A percentile compares a stretch with the other conserved stretches of the same genome.
These are phyloP conservation scores for Colletotrichum gigasporum DNA, from an alignment of 2,329 filamentous ascomycete genomes.

Conservation along the genomic window DNA sequence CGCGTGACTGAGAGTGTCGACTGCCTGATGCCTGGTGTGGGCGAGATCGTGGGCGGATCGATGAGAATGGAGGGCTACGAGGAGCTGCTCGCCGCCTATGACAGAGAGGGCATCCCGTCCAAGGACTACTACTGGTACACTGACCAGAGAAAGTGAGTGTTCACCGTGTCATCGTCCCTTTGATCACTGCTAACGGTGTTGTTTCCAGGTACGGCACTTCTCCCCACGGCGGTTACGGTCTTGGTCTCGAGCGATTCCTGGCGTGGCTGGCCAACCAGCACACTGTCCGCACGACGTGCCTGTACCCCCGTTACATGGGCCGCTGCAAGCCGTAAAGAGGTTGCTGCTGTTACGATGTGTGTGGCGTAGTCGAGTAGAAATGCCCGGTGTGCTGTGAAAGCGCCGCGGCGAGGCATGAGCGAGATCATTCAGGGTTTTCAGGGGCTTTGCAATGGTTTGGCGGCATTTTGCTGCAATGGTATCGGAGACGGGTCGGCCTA, in stretches of 20 bases:
- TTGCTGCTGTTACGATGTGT: neutral
- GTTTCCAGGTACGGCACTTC: slow-evolving; percentile 81
- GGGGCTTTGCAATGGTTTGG: slow-evolving; percentile 26
- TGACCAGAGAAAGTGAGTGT: slow-evolving; percentile 88
- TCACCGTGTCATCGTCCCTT: neutral
- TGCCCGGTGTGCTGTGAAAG: slow-evolving; percentile 4
- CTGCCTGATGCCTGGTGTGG: slow-evolving; percentile 86
- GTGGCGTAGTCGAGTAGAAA: neutral
- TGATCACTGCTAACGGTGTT: neutral
- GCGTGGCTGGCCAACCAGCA: slow-evolving; percentile 73
- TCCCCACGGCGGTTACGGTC: slow-evolving; percentile 91
- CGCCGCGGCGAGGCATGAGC: slow-evolving; percentile 17
- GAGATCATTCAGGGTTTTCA: slow-evolving; percentile 14
- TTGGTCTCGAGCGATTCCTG: slow-evolving; percentile 84
- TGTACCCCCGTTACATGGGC: slow-evolving; percentile 85
- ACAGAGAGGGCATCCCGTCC: slow-evolving; percentile 85
- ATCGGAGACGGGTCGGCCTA: slow-evolving; percentile 22
- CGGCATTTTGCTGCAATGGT: slow-evolving; percentile 15
- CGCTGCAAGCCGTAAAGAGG: slow-evolving; percentile 75
- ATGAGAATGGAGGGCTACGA: slow-evolving; percentile 97
- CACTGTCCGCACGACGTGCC: slow-evolving; percentile 72
- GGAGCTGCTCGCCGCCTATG: slow-evolving; percentile 88
- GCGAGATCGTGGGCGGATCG: slow-evolving; percentile 94
- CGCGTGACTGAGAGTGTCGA: slow-evolving; percentile 95
- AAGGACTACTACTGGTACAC: slow-evolving; percentile 98